Evolutionary conservation across 2,329 filamentous ascomycete genomes (phyloP), one percentile per base, ranked within the genome.

Genomic region (Metarhizium humberi): DNA sequence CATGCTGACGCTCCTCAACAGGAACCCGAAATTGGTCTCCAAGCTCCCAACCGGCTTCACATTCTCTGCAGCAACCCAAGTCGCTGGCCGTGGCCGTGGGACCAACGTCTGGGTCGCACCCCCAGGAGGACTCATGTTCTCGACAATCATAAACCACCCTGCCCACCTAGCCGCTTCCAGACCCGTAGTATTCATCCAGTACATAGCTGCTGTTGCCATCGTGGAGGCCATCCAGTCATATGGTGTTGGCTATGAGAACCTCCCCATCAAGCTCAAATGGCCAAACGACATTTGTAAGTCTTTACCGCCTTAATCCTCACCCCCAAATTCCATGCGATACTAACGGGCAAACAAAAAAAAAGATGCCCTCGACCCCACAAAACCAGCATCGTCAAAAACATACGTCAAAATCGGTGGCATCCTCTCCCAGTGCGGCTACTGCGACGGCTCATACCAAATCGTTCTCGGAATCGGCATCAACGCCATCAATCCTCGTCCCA

Each of bases 31-130:
- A 34, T 75, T 96, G 29, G 81, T 96, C 40, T 80, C 85, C 5
- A 82, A 79, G 48, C 78, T 97, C 0, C 90, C 92, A 0, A 85
- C 81, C 0, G 94, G 94, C n/a, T 91, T 96, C 67, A 95, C 92
- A 0, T 78, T 90, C 11, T 87, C 88, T 1, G 92, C 94, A 1
- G 94, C 91, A 0, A 90, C 87, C 0, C 92, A 97, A 69, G 78
- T 96, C 6, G 89, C 92, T 0, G 94, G 87, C 7, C 85, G 94
- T 42, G 94, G 94, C 7, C 86, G 94, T 10, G 94, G 94, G 4
- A 85, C 81, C 36, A 99, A 99, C 63, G 89, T 96, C 57, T 99
- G 94, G 94, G 84, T 99, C 4, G 90, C 92, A 0, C 94, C 94
- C 0, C 82, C 88, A 0, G 94, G 94, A 1, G 84, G 84, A 40